Evolutionary conservation across 2,329 filamentous ascomycete species (phyloP), one percentile per base, ranked within the genome.

Genomic region (Chalaropsis ovoidea): DNA sequence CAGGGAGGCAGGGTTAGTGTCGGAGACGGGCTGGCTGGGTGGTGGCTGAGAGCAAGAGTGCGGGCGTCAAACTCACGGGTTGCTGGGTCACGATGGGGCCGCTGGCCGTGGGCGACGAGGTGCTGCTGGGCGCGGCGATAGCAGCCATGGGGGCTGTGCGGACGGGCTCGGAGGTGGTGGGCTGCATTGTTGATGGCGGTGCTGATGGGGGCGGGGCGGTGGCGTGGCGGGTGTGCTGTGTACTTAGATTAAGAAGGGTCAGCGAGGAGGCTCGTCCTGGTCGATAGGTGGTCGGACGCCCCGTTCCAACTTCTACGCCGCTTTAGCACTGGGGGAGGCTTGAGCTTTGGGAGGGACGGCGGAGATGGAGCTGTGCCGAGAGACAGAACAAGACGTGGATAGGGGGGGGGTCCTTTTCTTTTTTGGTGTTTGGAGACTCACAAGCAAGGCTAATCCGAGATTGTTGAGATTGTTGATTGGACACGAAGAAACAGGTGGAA

Each of bases 61-160:
- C 35, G 43, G 27, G 17, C 13, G 27, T 31, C 15, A 39, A 22
- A 62, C 62, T 64, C 39, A 63, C 69, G 13, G 69, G 69, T 47
- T 69, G 69, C 58, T 68, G 64, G 56, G 64, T 49, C 17, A 69
- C 62, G 35, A 70, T 67, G 7, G 45, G 58, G 15, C 54, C 61
- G 61, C 27, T 27, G 24, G 49, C 15, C 7, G 52, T 27, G 27
- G 35, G 15, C 35, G 52, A 47, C 7, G 65, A 58, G 11, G 24
- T 39, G 1, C 39, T 22, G 15, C 43, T n/a, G n/a, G 65, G 61
- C 45, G 39, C 41, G 19, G 61, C 31, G 49, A 63, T 31, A n/a
- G 61, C 61, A n/a, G 41, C 65, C 65, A 63, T 62, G 42, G 65
- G 65, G 10, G 65, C 61, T 35, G 49, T 60, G 13, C 41, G 27